Evolutionary conservation across 331 rosid genomes (phyloP).

Genomic region (Arachis monticola): DNA sequence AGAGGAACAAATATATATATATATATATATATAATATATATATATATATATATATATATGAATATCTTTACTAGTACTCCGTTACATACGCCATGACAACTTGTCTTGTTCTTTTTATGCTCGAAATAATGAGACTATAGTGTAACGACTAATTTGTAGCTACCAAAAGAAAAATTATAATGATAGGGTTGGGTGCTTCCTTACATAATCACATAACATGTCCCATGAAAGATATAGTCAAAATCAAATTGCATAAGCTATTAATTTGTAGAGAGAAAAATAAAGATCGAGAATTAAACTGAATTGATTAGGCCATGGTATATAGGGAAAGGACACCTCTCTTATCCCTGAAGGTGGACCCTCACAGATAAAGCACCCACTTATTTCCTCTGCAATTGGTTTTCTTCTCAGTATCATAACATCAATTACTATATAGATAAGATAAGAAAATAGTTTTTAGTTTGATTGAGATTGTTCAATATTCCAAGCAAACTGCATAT

Average conservation of each 20-base stretch:
- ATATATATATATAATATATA: no score
- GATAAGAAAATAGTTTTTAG: background rate
- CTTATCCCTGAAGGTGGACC: slow-evolving; percentile 25
- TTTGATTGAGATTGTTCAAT: slow-evolving; percentile 2
- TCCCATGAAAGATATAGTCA: background rate
- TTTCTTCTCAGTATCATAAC: background rate
- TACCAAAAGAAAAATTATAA: no score
- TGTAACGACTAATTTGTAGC: no score
- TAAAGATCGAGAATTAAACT: slow-evolving; percentile 7
- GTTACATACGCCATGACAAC: no score
- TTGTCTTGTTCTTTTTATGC: no score
- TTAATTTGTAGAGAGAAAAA: slow-evolving; percentile 22
- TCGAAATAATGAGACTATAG: no score
- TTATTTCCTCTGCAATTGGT: background rate
- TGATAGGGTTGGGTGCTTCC: no score
- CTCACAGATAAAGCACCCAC: slow-evolving; percentile 42
- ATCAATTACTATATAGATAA: background rate
- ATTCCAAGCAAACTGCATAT: no score
- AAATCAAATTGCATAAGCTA: slow-evolving; percentile 4
- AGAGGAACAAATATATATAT: background rate
- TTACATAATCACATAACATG: no score
- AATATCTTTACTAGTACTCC: background rate
- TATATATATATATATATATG: background rate
- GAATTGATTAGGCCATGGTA: background rate
- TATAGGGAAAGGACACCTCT: background rate